These are phyloP conservation scores for Ogataea salicorniae DNA, from an alignment of 805 yeast species.

Conservation along the genomic window DNA sequence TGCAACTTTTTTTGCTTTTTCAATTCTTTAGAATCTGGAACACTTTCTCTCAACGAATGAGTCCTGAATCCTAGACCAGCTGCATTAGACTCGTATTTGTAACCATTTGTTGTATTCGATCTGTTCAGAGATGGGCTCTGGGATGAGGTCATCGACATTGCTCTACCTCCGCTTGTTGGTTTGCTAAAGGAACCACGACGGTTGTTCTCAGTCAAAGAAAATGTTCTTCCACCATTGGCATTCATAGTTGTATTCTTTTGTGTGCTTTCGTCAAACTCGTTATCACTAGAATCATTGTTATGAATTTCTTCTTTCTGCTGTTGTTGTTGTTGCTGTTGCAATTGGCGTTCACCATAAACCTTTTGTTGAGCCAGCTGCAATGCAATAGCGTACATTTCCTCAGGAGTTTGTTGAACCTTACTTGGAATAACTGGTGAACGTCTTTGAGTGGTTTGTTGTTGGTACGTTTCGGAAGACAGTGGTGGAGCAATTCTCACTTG, in stretches of 20 bases:
- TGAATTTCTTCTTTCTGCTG: not conserved
- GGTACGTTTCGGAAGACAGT: conserved; percentile 3
- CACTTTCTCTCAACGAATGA: conserved; percentile 25
- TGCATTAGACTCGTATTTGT: conserved; percentile 24
- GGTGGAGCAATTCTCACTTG: conserved; percentile 19
- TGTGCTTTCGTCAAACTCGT: conserved; percentile 19
- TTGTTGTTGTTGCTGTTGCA: not conserved
- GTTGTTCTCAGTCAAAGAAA: conserved; percentile 5
- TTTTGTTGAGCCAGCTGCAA: conserved; percentile 49
- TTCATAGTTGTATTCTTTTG: conserved; percentile 24
- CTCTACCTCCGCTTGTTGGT: conserved; percentile 2
- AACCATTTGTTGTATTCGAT: not conserved
- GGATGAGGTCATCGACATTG: conserved; percentile 12
- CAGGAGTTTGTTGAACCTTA: conserved; percentile 30
- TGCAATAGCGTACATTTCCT: conserved; percentile 52
- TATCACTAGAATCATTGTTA: not conserved
- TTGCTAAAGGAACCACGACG: conserved; percentile 1
- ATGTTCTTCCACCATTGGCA: conserved; percentile 5
- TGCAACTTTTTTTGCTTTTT: conserved; percentile 11
- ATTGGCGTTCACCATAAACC: conserved; percentile 43
- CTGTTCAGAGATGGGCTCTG: not conserved
- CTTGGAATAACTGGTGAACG: not conserved
- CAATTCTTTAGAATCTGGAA: conserved; percentile 11
- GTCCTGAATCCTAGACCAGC: conserved; percentile 26
- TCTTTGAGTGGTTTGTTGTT: not conserved